These are phyloP conservation scores for Aspergillus sp. DNA, from an alignment of 2,329 filamentous ascomycete genomes.

Conservation along the genomic window DNA sequence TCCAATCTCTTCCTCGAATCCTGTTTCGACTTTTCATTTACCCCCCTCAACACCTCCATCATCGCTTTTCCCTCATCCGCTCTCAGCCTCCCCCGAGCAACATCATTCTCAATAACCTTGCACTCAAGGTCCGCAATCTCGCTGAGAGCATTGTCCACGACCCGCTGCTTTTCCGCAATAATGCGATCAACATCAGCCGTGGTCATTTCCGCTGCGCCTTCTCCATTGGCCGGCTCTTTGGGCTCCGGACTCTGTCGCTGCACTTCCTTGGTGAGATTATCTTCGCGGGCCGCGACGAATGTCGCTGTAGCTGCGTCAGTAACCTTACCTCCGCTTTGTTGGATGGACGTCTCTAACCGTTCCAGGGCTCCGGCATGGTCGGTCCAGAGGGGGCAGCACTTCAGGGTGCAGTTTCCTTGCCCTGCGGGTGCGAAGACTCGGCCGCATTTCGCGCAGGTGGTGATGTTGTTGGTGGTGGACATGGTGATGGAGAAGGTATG, in stretches of 20 bases:
- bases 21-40: not conserved
- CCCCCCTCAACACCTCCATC: not conserved
- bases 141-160: not conserved
- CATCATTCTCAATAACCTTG: not conserved
- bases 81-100: not conserved
- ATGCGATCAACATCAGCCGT: not conserved
- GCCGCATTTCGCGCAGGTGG: not conserved
- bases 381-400: not conserved
- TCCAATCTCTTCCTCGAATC: not conserved
- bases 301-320: not conserved
- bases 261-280: not conserved
- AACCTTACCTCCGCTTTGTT: not conserved
- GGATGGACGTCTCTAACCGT: not conserved
- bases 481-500: not conserved
- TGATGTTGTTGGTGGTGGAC: not conserved
- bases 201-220: not conserved
- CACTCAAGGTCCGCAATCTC: not conserved
- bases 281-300: not conserved
- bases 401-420: not conserved
- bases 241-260: not conserved
- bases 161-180: not conserved
- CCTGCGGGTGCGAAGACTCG: not conserved
- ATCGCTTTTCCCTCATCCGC: not conserved
- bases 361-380: not conserved
- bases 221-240: not conserved